Conservation (phyloP, 1,139 yeast species). For the Nakaseomyces delphensis region DNA sequence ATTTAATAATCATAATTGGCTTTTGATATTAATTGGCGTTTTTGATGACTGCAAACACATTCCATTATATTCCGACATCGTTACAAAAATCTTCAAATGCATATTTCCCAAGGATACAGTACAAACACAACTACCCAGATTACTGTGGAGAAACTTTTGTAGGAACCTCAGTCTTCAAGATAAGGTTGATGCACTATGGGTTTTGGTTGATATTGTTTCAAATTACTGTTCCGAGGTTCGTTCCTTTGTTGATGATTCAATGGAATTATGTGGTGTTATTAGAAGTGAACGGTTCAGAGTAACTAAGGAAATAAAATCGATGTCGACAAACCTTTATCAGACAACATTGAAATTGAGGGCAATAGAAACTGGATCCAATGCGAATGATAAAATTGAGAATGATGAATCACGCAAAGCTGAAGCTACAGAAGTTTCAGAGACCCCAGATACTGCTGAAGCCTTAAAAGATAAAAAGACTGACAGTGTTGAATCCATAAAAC, state of each 20-base stretch:
- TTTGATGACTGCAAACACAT: slow-evolving; percentile 36
- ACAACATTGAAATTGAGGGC: background rate
- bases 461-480: slow-evolving; percentile 5
- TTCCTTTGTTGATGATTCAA: slow-evolving; percentile 26
- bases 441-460: slow-evolving; percentile 3
- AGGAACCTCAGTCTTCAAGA: slow-evolving; percentile 22
- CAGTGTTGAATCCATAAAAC: slow-evolving; percentile 36
- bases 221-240: slow-evolving; percentile 29
- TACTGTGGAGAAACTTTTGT: slow-evolving; percentile 30
- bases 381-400: background rate
- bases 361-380: background rate
- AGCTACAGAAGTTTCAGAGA: slow-evolving; percentile 18
- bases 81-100: slow-evolving; percentile 18
- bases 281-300: slow-evolving; percentile 30
- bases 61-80: slow-evolving; percentile 24
- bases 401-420: slow-evolving; percentile 28
- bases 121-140: slow-evolving; percentile 25
- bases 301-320: slow-evolving; percentile 20
- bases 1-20: slow-evolving; percentile 84
- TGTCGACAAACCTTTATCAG: slow-evolving; percentile 10
- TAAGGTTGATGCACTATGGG: slow-evolving; percentile 26
- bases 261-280: slow-evolving; percentile 29
- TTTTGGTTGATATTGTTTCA: slow-evolving; percentile 26
- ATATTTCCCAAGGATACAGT: slow-evolving; percentile 23
- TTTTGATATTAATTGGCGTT: slow-evolving; percentile 64